A percentile compares a stretch with the other conserved stretches of the same genome.
Evolutionary conservation across 441 rosid species (phyloP).

Genomic region (Mallotus japonicus): DNA sequence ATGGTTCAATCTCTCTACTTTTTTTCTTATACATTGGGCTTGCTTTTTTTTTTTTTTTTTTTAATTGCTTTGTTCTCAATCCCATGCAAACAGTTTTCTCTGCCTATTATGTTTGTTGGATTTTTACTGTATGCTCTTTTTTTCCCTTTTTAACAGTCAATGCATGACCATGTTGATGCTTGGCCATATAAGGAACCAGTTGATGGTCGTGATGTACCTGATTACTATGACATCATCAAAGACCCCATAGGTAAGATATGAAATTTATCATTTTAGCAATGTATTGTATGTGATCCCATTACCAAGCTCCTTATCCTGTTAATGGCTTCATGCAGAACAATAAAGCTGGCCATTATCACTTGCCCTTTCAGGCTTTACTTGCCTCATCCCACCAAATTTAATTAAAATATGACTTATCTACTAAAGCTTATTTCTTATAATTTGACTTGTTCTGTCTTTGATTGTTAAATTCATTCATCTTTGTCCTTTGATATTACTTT

Average conservation of each 20-base stretch:
- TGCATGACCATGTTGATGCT: constrained; percentile 92
- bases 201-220: constrained; percentile 93
- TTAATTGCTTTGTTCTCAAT: neutral
- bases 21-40: neutral
- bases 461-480: neutral
- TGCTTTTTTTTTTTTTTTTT: neutral
- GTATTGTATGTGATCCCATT: constrained; percentile 3
- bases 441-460: neutral
- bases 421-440: neutral
- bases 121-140: constrained; percentile 17
- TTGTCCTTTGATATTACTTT: no score
- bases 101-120: neutral
- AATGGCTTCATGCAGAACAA: neutral
- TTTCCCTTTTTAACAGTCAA: constrained; percentile 46
- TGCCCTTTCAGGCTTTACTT: neutral
- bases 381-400: neutral
- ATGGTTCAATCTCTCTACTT: neutral
- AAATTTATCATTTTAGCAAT: neutral
- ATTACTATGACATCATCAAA: constrained; percentile 94
- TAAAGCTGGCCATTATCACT: neutral
- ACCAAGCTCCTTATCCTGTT: neutral
- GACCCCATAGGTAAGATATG: constrained; percentile 91
- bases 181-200: constrained; percentile 99
- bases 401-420: neutral
- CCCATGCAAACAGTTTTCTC: neutral